Base-by-base conservation (phyloP, 306 rosid genomes). In the Acacia confusa region DNA sequence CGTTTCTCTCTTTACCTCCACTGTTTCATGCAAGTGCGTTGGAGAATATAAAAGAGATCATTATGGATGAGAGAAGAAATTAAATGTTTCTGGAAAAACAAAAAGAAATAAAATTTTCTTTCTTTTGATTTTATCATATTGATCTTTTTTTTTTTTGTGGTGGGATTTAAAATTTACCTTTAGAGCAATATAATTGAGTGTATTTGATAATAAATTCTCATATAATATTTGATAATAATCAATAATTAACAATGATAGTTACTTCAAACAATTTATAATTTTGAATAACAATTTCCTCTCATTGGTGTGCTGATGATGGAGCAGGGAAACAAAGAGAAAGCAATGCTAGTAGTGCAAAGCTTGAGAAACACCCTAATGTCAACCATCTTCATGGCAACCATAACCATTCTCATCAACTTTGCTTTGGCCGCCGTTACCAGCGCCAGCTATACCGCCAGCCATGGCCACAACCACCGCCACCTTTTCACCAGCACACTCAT, bases 331-430 rank as follows among this genome's bases (percentile, higher is more conserved):
- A 86, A 82, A 16, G 81, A 87, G 81, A 89, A 87, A 60, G 83
- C 85, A 20, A 92, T 90, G 90, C 69, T 92, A 73, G 86, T 84
- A 1, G 85, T 92, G 6, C 97, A 95, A 75, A 92, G 88, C 88
- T 50, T 92, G 84, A 92, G 98, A 84, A 94, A 94, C 88, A 63
- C 92, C 74, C 86, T 92, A 0, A 91, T 91, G 97, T 57, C 65
- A 9, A 77, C 92, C 81, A 83, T 87, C 38, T 61, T 91, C 34
- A 89, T 88, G 79, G 97, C 97, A 36, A 2, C 92, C 0, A 76
- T 91, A 81, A 79, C 97, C 19, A 83, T 92, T 75, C 86, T 90
- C 4, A 22, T 90, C 2, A 77, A 75, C 78, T 0, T 87, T 47
- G 84, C 86, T 16, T 75, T 94, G 24, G 91, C 97, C 25, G 90